Conservation (phyloP, 2,329 filamentous ascomycete species). For the Apiospora sp. region DNA sequence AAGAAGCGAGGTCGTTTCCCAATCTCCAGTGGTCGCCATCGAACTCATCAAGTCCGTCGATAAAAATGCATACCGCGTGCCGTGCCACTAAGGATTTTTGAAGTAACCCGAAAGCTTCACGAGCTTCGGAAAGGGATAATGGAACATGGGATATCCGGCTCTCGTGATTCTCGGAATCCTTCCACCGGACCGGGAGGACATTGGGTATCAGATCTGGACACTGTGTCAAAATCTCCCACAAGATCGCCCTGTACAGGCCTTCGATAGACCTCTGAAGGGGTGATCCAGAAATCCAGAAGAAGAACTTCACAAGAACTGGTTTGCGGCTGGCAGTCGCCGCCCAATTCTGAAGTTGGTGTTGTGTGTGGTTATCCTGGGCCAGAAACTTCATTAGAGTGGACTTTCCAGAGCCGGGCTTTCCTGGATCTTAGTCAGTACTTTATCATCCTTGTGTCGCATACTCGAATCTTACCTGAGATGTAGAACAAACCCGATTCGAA, state of each 20-base stretch:
- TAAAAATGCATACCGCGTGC: neutral
- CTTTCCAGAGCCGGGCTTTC: conserved; percentile 6
- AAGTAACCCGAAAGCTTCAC: neutral
- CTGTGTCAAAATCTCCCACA: neutral
- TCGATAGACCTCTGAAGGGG: neutral
- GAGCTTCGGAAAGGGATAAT: neutral
- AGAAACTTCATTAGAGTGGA: conserved; percentile 13
- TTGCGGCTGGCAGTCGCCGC: neutral
- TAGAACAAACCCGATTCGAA: neutral
- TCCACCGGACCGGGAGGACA: neutral
- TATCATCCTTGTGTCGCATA: too few species aligned
- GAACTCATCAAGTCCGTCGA: conserved; percentile 4
- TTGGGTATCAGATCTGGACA: neutral
- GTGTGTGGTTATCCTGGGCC: neutral
- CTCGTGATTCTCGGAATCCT: neutral
- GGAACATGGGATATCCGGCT: neutral
- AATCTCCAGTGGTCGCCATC: neutral
- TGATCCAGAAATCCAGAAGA: neutral
- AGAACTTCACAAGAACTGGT: neutral
- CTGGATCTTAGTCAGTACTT: neutral
- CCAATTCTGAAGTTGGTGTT: neutral
- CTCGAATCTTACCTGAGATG: neutral
- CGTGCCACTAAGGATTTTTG: neutral
- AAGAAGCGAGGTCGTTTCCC: neutral
- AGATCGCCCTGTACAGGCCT: neutral